phyloP scores from a whole-genome alignment of 2,329 filamentous ascomycete species.

The Penicillium hesseltinei region DNA sequence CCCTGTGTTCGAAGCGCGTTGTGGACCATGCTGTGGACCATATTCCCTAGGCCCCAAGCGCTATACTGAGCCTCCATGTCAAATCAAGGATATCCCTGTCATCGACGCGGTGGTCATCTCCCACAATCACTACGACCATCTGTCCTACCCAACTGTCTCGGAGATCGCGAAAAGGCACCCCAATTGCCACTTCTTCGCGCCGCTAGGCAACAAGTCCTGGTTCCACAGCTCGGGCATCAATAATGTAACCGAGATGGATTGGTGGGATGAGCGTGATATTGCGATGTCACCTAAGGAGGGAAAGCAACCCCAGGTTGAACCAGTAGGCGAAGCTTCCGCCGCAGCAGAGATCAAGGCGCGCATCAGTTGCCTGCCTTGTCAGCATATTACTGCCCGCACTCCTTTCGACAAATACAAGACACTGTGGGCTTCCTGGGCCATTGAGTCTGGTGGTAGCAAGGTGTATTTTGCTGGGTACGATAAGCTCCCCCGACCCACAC shows the following conservation, averaged over 20 bases:
- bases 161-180: slow-evolving; percentile 71
- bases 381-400: slow-evolving; percentile 73
- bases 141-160: slow-evolving; percentile 72
- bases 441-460: slow-evolving; percentile 70
- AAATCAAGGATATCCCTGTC: slow-evolving; percentile 70
- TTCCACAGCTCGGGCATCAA: slow-evolving; percentile 68
- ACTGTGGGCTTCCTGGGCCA: slow-evolving; percentile 84
- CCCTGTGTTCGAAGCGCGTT: slow-evolving; percentile 86
- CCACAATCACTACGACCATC: slow-evolving; percentile 91
- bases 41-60: slow-evolving; percentile 71
- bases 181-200: slow-evolving; percentile 82
- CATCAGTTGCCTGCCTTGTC: slow-evolving; percentile 77
- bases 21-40: slow-evolving; percentile 80
- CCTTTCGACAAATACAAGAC: slow-evolving; percentile 70
- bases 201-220: slow-evolving; percentile 79
- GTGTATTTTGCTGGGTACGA: slow-evolving; percentile 73
- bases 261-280: slow-evolving; percentile 87
- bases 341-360: slow-evolving; percentile 61
- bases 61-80: slow-evolving; percentile 74
- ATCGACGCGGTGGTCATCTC: slow-evolving; percentile 66
- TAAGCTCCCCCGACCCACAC: neutral
- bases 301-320: slow-evolving; percentile 29
- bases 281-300: slow-evolving; percentile 51
- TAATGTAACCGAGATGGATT: slow-evolving; percentile 86
- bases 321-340: slow-evolving; percentile 23